Evolutionary conservation across 2,329 filamentous ascomycete species (phyloP).

Genomic region (Nemania serpens): DNA sequence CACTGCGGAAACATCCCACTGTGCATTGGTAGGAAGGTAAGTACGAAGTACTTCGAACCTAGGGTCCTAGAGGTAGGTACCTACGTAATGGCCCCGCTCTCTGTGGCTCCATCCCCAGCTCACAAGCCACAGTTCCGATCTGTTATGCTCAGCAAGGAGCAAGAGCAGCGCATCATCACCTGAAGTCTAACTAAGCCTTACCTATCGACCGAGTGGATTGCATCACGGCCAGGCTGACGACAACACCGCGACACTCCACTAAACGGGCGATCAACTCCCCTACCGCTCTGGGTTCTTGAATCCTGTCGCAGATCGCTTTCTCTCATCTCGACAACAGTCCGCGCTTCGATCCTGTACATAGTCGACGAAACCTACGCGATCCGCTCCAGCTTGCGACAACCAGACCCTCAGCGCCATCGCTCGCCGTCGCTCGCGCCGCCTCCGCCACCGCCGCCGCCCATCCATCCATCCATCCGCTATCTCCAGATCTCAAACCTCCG

Average conservation of each 20-base stretch:
- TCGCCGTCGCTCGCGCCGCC: neutral
- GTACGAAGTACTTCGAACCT: too few species aligned
- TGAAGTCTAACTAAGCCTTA: neutral
- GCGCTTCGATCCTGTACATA: neutral
- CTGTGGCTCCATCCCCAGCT: neutral
- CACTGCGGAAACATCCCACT: slow-evolving; percentile 15
- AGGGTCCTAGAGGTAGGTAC: too few species aligned
- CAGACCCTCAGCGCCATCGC: neutral
- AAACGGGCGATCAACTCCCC: neutral
- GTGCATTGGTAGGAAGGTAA: too few species aligned
- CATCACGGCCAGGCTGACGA: slow-evolving; percentile 35
- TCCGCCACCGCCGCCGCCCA: too few species aligned
- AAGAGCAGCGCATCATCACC: neutral
- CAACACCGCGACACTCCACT: slow-evolving; percentile 24
- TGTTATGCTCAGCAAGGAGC: too few species aligned
- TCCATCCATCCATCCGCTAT: too few species aligned
- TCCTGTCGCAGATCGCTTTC: neutral
- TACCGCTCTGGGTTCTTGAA: too few species aligned
- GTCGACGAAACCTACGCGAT: neutral
- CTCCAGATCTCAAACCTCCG: neutral
- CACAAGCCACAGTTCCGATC: slow-evolving; percentile 14
- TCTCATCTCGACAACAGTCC: neutral
- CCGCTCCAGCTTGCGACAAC: neutral
- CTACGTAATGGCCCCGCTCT: neutral
- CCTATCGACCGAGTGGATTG: slow-evolving; percentile 18